Evolutionary conservation across 75 land plant species (phyloP).

Genomic region (Sequoia sempervirens): DNA sequence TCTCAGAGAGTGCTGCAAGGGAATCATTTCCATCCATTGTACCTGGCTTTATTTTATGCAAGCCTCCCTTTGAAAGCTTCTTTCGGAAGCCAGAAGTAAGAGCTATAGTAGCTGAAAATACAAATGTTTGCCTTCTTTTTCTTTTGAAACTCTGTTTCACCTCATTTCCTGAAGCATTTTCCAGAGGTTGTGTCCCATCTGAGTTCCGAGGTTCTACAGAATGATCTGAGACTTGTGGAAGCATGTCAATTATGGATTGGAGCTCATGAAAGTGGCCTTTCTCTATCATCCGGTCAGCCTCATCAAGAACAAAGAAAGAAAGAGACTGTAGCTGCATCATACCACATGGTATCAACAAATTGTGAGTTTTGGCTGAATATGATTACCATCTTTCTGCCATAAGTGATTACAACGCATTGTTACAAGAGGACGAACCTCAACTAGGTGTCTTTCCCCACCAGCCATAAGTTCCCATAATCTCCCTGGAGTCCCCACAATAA

Average conservation of each 20-base stretch:
- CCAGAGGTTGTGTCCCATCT: constrained; percentile 7
- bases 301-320: constrained; percentile 98
- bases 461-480: constrained; percentile 97
- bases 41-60: constrained; percentile 17
- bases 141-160: constrained; percentile 27
- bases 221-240: constrained; percentile 36
- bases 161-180: constrained; percentile 13
- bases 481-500: constrained; percentile 97
- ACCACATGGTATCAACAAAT: not conserved
- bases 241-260: constrained; percentile 90
- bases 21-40: constrained; percentile 44
- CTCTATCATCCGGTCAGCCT: constrained; percentile 98
- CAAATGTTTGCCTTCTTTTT: constrained; percentile 87
- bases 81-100: constrained; percentile 79
- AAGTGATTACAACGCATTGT: not conserved
- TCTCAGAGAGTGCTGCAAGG: constrained; percentile 71
- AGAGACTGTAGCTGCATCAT: constrained; percentile 66
- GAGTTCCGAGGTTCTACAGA: not conserved
- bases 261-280: constrained; percentile 91
- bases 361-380: not conserved
- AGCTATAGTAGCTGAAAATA: constrained; percentile 90
- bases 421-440: constrained; percentile 51
- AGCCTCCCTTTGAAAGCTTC: constrained; percentile 65
- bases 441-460: constrained; percentile 78
- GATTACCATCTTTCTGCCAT: not conserved